Conservation (phyloP, 495 filamentous ascomycete species). For the Lepraria neglecta region DNA sequence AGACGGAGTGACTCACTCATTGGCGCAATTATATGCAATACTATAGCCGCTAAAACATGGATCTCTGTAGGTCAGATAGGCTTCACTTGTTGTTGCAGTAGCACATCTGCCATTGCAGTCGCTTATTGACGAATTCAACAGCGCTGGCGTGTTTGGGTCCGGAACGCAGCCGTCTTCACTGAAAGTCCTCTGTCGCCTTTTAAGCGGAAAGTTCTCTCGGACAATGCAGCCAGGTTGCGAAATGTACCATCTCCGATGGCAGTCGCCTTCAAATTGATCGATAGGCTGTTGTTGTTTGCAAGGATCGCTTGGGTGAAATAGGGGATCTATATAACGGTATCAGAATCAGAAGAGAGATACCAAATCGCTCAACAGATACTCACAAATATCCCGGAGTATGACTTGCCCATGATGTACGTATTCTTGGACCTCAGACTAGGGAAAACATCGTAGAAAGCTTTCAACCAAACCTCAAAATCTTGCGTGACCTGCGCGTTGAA, state of each 20-base stretch:
- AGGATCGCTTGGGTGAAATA: slow-evolving; percentile 38
- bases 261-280: slow-evolving; percentile 36
- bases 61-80: slow-evolving; percentile 10
- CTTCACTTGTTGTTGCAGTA: slow-evolving; percentile 34
- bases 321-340: slow-evolving; percentile 28
- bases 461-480: slow-evolving; percentile 38
- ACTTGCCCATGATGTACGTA: slow-evolving; percentile 40
- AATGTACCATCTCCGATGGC: slow-evolving; percentile 36
- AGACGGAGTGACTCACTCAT: slow-evolving; percentile 8
- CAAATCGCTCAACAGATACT: neutral
- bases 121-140: slow-evolving; percentile 34
- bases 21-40: slow-evolving; percentile 34
- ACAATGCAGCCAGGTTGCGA: slow-evolving; percentile 35
- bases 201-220: slow-evolving; percentile 32
- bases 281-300: slow-evolving; percentile 28
- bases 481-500: slow-evolving; percentile 33
- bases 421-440: slow-evolving; percentile 34
- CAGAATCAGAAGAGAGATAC: neutral
- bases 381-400: slow-evolving; percentile 40
- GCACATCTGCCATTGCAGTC: slow-evolving; percentile 40
- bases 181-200: slow-evolving; percentile 9
- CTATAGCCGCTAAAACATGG: slow-evolving; percentile 38
- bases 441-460: slow-evolving; percentile 34
- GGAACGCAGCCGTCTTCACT: slow-evolving; percentile 29
- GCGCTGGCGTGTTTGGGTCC: slow-evolving; percentile 25